phyloP scores from a whole-genome alignment of 1,284 basidiomycete species.

The Leccinum brunneo-olivaceum region DNA sequence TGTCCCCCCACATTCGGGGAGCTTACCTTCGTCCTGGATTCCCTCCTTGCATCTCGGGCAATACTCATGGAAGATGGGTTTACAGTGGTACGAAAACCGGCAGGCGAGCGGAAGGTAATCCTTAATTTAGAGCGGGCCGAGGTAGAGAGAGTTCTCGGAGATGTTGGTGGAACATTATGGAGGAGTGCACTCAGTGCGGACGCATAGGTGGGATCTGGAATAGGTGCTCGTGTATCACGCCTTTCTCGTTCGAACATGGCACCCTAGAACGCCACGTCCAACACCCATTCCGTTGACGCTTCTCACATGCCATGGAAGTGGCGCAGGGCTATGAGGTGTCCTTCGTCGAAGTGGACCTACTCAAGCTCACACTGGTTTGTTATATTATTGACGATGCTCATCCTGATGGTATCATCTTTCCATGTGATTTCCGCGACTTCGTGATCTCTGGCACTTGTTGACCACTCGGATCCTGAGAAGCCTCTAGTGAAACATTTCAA shows the following conservation, averaged over 20 bases:
- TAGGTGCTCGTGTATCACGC: no score
- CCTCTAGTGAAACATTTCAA: not conserved
- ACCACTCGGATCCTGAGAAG: not conserved
- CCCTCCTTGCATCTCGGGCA: constrained; percentile 64
- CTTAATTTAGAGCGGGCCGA: constrained; percentile 67
- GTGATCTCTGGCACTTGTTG: no score
- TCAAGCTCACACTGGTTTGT: not conserved
- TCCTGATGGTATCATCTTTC: no score
- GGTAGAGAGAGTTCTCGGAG: constrained; percentile 67
- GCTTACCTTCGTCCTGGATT: constrained; percentile 57
- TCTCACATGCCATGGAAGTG: no score
- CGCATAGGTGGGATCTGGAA: constrained; percentile 9
- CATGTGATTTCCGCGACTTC: no score
- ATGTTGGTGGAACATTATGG: constrained; percentile 66
- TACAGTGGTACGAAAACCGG: constrained; percentile 44
- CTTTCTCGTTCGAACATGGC: no score
- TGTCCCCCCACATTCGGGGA: constrained; percentile 52
- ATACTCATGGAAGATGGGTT: constrained; percentile 62
- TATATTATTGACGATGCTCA: not conserved
- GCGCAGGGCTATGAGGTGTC: no score
- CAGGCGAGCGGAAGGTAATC: constrained; percentile 54
- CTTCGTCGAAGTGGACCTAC: not conserved
- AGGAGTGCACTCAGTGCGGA: constrained; percentile 42
- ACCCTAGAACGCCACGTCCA: no score
- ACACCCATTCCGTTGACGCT: no score